Evolutionary conservation across 2,329 filamentous ascomycete species (phyloP).

Genomic region (Cladosporium oxysporum): DNA sequence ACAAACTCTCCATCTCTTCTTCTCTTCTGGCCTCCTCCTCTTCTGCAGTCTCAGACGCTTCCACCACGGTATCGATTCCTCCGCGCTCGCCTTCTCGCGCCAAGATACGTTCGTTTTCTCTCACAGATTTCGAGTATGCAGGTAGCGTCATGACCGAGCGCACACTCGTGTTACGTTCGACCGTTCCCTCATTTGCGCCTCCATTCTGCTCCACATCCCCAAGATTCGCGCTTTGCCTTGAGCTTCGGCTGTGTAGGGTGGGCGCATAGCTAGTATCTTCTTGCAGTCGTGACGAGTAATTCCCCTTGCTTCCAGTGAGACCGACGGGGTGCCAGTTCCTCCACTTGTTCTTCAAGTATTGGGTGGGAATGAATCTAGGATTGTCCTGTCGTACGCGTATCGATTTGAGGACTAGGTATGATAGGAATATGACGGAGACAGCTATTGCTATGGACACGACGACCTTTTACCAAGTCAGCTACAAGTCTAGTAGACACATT

Average conservation of each 20-base stretch:
- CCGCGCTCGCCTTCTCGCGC: slow-evolving; percentile 87
- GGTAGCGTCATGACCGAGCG: slow-evolving; percentile 94
- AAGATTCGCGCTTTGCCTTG: slow-evolving; percentile 27
- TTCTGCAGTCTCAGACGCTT: slow-evolving; percentile 77
- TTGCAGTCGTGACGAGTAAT: slow-evolving; percentile 36
- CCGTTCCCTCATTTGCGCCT: slow-evolving; percentile 42
- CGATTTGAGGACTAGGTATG: slow-evolving; percentile 23
- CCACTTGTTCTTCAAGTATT: slow-evolving; percentile 38
- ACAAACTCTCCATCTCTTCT: slow-evolving; percentile 88
- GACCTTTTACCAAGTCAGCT: slow-evolving; percentile 2
- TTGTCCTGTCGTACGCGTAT: slow-evolving; percentile 30
- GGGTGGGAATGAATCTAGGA: slow-evolving; percentile 36
- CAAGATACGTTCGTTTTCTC: slow-evolving; percentile 77
- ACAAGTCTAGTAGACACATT: background rate
- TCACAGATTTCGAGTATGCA: slow-evolving; percentile 72
- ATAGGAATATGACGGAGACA: slow-evolving; percentile 10
- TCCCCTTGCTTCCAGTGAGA: slow-evolving; percentile 29
- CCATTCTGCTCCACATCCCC: slow-evolving; percentile 25
- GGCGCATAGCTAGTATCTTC: slow-evolving; percentile 28
- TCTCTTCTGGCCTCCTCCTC: slow-evolving; percentile 78
- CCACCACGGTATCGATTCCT: slow-evolving; percentile 87
- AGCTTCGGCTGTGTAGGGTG: slow-evolving; percentile 30
- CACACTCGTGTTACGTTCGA: slow-evolving; percentile 82
- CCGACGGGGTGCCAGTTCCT: slow-evolving; percentile 33
- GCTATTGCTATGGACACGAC: slow-evolving; percentile 19